Base-by-base conservation (phyloP, 176 grass and related monocot species). In the Eremochloa ophiuroides region DNA sequence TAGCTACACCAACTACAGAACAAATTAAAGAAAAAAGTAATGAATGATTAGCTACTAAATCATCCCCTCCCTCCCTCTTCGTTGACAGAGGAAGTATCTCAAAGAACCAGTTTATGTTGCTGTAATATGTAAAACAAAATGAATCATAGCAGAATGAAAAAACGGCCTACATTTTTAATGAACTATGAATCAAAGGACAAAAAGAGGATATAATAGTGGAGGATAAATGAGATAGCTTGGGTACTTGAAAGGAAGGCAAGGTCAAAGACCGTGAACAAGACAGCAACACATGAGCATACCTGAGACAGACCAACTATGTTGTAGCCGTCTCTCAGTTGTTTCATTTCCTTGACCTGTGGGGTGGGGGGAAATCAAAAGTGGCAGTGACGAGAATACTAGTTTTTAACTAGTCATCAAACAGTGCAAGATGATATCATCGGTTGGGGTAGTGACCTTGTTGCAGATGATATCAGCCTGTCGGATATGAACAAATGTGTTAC, bases 271-370 rank as follows among this genome's bases (percentile, higher is more conserved):
- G n/a, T 48, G 16, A 59, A 69, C 17, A 73, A 71, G 42, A 38
- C 44, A 73, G 42, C 5, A 38, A 18, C 13, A 28, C 2, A 80
- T 26, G 58, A 74, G 39, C 69, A 69, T 88, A 94, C 95, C 95
- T 94, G 95, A 43, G 95, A 98, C 13, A 98, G 88, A 73, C 92
- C 95, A 81, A 98, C 83, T 15, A 94, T 91, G 71, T 93, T 94
- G 71, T 93, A 98, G 50, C 95, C 95, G 1, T 66, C 79, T 26
- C 81, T 93, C 4, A 98, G 78, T 47, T 94, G 90, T 68, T 94
- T 65, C 92, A 89, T 98, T 74, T 85, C 79, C 65, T 93, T 94
- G 30, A 98, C 92, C 95, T 98, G 85, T n/a, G n/a, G n/a, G n/a
- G n/a, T n/a, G 41, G 53, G 1, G 81, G 83, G 81, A 88, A 85